phyloP scores from a whole-genome alignment of 176 grass and related monocot species.

The Ananas comosus region DNA sequence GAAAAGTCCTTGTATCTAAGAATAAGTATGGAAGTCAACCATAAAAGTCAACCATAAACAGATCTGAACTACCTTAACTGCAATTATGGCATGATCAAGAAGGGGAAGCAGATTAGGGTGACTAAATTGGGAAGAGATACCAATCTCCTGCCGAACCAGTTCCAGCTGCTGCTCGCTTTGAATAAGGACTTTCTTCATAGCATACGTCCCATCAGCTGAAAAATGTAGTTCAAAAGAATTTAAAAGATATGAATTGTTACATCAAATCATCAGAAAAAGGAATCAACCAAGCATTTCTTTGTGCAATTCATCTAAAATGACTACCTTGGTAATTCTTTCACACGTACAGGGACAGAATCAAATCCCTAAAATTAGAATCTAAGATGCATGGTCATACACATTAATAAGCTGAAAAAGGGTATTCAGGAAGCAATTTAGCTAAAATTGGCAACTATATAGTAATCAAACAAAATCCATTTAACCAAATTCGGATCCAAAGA shows the following conservation, averaged over 20 bases:
- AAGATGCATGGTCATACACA: too few species aligned
- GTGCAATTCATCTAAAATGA: background rate
- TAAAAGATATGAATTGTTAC: constrained; percentile 1
- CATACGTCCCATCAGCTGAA: constrained; percentile 79
- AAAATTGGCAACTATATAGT: too few species aligned
- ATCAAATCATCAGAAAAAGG: background rate
- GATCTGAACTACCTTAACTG: constrained; percentile 51
- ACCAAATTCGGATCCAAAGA: too few species aligned
- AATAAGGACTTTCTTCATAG: constrained; percentile 82
- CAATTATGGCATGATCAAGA: constrained; percentile 73
- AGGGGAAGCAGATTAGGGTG: constrained; percentile 95
- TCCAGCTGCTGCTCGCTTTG: constrained; percentile 64
- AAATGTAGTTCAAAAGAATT: constrained; percentile 18
- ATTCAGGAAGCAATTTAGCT: too few species aligned
- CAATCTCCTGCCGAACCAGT: constrained; percentile 71
- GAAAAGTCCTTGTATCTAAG: background rate
- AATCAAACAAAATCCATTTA: too few species aligned
- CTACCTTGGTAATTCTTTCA: background rate
- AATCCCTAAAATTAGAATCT: too few species aligned
- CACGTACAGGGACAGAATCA: too few species aligned
- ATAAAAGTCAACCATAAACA: constrained; percentile 1
- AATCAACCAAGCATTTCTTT: constrained; percentile 2
- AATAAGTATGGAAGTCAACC: constrained; percentile 1
- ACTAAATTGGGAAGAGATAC: constrained; percentile 68
- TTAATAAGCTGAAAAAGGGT: too few species aligned